phyloP scores from a whole-genome alignment of 441 rosid species.

The Jatropha multifida region DNA sequence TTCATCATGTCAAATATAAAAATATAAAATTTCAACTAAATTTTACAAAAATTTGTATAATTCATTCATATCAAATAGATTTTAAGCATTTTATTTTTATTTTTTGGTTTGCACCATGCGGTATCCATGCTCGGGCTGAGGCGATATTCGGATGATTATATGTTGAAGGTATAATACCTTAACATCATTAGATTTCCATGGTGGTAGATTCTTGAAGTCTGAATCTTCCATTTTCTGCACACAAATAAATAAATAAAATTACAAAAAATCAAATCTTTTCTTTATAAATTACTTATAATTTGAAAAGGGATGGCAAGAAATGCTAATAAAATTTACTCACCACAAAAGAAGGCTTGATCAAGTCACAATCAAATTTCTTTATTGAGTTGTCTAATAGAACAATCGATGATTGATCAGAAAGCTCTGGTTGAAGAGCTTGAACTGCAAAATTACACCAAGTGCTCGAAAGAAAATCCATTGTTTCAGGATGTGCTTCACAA shows the following conservation, averaged over 20 bases:
- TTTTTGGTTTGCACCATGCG: too few relatives aligned
- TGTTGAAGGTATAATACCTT: slow-evolving; percentile 43
- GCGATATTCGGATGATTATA: background rate
- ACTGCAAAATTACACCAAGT: slow-evolving; percentile 92
- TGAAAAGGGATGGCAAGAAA: background rate
- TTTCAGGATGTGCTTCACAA: slow-evolving; percentile 86
- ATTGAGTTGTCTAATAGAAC: slow-evolving; percentile 52
- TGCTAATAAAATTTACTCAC: slow-evolving; percentile 37
- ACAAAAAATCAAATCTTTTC: too few relatives aligned
- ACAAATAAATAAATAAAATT: background rate
- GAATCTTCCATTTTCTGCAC: slow-evolving; percentile 59
- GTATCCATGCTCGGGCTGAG: too few relatives aligned
- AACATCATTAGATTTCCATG: slow-evolving; percentile 86
- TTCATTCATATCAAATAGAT: too few relatives aligned
- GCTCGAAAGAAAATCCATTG: slow-evolving; percentile 85
- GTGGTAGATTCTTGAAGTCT: slow-evolving; percentile 60
- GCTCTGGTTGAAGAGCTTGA: slow-evolving; percentile 66
- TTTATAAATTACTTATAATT: background rate
- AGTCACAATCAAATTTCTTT: slow-evolving; percentile 41
- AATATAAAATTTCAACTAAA: too few relatives aligned
- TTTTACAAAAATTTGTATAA: too few relatives aligned
- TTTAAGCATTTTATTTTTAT: too few relatives aligned
- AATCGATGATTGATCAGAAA: slow-evolving; percentile 49
- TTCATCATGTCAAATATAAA: too few relatives aligned
- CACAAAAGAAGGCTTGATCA: slow-evolving; percentile 35